phyloP scores from a whole-genome alignment of 768 basidiomycete genomes.

The Leccinum uliginosum region DNA sequence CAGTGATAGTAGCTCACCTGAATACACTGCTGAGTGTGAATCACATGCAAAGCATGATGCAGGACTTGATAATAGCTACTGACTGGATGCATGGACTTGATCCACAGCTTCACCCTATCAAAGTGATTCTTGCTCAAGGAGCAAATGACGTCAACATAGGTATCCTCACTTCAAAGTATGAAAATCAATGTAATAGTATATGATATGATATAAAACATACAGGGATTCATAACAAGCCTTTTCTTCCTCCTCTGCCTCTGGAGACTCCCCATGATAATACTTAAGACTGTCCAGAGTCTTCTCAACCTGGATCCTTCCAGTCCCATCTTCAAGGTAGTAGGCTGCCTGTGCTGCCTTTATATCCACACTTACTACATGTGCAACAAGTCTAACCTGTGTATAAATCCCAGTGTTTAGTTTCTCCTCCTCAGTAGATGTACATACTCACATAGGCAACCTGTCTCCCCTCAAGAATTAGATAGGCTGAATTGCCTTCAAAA shows the following conservation, averaged over 20 bases:
- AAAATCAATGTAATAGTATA: neutral
- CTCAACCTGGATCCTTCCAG: constrained; percentile 20
- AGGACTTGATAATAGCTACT: constrained; percentile 25
- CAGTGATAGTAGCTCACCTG: constrained; percentile 8
- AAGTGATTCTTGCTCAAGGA: neutral
- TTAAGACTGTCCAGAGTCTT: neutral
- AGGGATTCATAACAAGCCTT: neutral
- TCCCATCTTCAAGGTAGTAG: constrained; percentile 38
- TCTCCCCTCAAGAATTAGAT: constrained; percentile 44
- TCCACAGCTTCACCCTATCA: neutral
- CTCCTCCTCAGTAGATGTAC: neutral
- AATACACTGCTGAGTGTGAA: constrained; percentile 9
- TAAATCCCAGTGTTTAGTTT: constrained; percentile 19
- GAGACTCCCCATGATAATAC: neutral
- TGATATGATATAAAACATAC: constrained; percentile 12
- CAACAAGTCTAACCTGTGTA: constrained; percentile 47
- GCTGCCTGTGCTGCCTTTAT: neutral
- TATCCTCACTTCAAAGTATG: constrained; percentile 14
- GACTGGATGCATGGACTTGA: constrained; percentile 14
- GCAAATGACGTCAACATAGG: constrained; percentile 17
- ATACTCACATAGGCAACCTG: constrained; percentile 26
- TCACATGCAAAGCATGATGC: constrained; percentile 23
- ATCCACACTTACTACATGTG: constrained; percentile 31
- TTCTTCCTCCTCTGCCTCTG: constrained; percentile 14
- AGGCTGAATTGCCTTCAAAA: constrained; percentile 23